A percentile compares a stretch with the other conserved stretches of the same genome.
These are phyloP conservation scores for Fusarium tricinctum DNA, from an alignment of 2,329 filamentous ascomycete genomes.

Conservation along the genomic window DNA sequence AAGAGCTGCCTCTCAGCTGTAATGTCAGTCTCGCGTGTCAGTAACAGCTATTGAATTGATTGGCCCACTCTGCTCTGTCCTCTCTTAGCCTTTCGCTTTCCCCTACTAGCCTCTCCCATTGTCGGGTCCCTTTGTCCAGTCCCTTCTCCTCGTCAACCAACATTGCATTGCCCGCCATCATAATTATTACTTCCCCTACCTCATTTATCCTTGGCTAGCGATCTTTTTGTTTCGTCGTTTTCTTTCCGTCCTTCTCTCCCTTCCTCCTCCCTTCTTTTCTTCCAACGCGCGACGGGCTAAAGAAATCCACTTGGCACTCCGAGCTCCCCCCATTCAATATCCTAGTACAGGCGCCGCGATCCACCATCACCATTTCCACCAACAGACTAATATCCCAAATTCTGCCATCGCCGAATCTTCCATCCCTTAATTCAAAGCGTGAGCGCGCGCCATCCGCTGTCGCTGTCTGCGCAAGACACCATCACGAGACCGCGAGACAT, in stretches of 20 bases:
- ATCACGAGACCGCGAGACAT: conserved; percentile 8
- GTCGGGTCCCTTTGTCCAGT: conserved; percentile 8
- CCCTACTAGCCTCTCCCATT: conserved; percentile 26
- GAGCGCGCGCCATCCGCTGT: conserved; percentile 24
- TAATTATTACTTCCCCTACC: conserved; percentile 16
- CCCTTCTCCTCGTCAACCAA: conserved; percentile 36
- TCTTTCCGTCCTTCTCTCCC: neutral
- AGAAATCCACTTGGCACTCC: conserved; percentile 20
- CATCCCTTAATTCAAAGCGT: conserved; percentile 26
- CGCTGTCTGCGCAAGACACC: conserved; percentile 29
- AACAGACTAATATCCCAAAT: conserved; percentile 29
- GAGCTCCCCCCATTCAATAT: conserved; percentile 2
- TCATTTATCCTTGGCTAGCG: conserved; percentile 10
- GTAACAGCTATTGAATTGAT: conserved; percentile 16
- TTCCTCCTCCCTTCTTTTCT: conserved; percentile 7
- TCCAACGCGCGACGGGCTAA: conserved; percentile 4
- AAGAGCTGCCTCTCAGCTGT: neutral
- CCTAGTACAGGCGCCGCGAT: conserved; percentile 31
- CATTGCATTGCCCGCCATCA: conserved; percentile 27
- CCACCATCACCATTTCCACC: conserved; percentile 38
- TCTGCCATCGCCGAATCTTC: neutral
- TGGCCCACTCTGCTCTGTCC: conserved; percentile 19
- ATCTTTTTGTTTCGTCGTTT: neutral
- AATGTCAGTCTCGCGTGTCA: conserved; percentile 14
- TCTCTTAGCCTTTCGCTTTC: conserved; percentile 12